Evolutionary conservation across 257 asterid species (phyloP).

Genomic region (Nicotiana tomentosiformis): DNA sequence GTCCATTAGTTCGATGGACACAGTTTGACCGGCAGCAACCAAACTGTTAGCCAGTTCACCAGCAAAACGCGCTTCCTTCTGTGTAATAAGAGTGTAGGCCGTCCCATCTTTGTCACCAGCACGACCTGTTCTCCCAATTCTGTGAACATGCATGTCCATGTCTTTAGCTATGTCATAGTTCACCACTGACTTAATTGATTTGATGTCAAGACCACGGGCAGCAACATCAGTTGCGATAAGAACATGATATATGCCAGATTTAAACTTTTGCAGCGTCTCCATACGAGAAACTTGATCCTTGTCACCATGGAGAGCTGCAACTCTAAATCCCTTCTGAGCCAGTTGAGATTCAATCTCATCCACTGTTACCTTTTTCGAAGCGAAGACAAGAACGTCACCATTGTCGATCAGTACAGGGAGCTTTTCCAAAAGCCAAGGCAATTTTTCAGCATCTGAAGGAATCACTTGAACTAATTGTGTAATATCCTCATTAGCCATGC

Average conservation of each 20-base stretch:
- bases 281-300: constrained; percentile 97
- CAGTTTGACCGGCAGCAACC: constrained; percentile 96
- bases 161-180: constrained; percentile 94
- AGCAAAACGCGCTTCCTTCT: constrained; percentile 93
- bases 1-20: constrained; percentile 83
- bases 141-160: constrained; percentile 99
- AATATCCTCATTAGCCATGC: constrained; percentile 96
- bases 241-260: constrained; percentile 84
- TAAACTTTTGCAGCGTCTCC: constrained; percentile 82
- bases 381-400: constrained; percentile 94
- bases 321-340: constrained; percentile 63
- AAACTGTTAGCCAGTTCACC: constrained; percentile 88
- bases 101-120: constrained; percentile 99
- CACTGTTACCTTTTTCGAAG: constrained; percentile 85
- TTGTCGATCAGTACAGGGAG: constrained; percentile 84
- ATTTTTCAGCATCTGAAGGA: constrained; percentile 73
- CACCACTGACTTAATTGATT: constrained; percentile 92
- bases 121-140: constrained; percentile 99
- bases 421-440: constrained; percentile 90
- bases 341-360: constrained; percentile 83
- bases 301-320: constrained; percentile 97
- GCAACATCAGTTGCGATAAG: constrained; percentile 99
- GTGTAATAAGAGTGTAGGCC: constrained; percentile 90
- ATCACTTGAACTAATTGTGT: constrained; percentile 82
- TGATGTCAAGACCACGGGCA: constrained; percentile 99